Percentiles rank a stretch among this genome's conserved stretches.
Evolutionary conservation across 495 filamentous ascomycete species (phyloP).

Genomic region (Thermochaetoides thermophila): DNA sequence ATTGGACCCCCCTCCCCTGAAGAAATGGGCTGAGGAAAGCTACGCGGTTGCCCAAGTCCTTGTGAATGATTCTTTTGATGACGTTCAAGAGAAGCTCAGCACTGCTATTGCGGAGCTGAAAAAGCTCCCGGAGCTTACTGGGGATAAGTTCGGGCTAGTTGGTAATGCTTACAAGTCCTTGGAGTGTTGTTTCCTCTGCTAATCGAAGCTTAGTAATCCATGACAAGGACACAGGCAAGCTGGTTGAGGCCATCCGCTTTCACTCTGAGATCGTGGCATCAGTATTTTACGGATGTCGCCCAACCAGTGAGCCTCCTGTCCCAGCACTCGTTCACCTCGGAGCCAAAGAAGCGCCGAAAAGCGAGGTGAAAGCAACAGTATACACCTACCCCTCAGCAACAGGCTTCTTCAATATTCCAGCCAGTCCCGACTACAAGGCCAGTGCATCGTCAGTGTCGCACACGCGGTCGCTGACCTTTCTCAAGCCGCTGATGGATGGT

Average conservation of each 20-base stretch:
- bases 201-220: neutral
- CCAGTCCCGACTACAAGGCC: constrained; percentile 23
- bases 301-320: neutral
- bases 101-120: constrained; percentile 12
- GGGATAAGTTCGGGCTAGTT: constrained; percentile 20
- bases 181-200: too few relatives aligned
- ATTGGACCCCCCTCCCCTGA: constrained; percentile 31
- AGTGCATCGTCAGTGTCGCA: constrained; percentile 30
- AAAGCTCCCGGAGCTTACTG: constrained; percentile 15
- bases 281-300: constrained; percentile 16
- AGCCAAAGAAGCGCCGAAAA: neutral
- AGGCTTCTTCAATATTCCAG: constrained; percentile 28
- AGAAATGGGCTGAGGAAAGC: constrained; percentile 49
- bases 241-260: constrained; percentile 4
- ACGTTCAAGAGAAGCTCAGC: constrained; percentile 1
- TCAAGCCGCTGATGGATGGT: constrained; percentile 35
- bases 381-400: constrained; percentile 20
- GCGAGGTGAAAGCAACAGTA: neutral
- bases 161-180: too few relatives aligned
- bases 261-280: constrained; percentile 17
- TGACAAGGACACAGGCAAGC: neutral
- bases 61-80: neutral
- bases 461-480: constrained; percentile 34
- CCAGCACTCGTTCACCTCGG: constrained; percentile 13
- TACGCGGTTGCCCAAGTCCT: constrained; percentile 34